These are phyloP conservation scores for Plasmodium cynomolgi DNA, from an alignment of 169 alveolate genomes.

Conservation along the genomic window DNA sequence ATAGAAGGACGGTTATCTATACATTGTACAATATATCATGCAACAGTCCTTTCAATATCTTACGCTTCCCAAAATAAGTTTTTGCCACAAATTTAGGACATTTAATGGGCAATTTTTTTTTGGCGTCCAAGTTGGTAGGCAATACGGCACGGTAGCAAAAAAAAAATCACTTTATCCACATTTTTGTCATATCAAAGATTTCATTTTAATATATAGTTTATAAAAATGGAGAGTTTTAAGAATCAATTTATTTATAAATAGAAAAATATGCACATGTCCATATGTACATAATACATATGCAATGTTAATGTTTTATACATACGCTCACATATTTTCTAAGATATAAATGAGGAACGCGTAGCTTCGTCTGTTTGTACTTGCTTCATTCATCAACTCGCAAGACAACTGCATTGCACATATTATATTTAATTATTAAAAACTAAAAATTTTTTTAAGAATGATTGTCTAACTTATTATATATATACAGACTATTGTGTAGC, in stretches of 20 bases:
- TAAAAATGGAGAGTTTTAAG: neutral
- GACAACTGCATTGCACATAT: neutral
- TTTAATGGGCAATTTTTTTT: neutral
- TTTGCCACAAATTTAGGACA: neutral
- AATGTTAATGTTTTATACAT: neutral
- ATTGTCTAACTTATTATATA: neutral
- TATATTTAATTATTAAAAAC: neutral
- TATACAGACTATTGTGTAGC: neutral
- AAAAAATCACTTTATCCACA: neutral
- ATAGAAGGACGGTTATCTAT: neutral
- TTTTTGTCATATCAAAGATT: neutral
- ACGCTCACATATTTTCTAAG: neutral
- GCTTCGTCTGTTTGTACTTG: neutral
- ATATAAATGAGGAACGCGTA: neutral
- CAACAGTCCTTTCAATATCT: neutral
- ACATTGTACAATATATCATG: neutral
- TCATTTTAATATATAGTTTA: neutral
- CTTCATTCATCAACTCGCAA: neutral
- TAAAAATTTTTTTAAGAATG: neutral
- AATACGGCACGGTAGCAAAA: neutral
- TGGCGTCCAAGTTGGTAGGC: neutral
- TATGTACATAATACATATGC: neutral
- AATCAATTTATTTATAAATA: neutral
- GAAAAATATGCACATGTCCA: neutral
- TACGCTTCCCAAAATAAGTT: neutral